Conservation (phyloP, 2,329 filamentous ascomycete genomes). For the Fusarium sp. region DNA sequence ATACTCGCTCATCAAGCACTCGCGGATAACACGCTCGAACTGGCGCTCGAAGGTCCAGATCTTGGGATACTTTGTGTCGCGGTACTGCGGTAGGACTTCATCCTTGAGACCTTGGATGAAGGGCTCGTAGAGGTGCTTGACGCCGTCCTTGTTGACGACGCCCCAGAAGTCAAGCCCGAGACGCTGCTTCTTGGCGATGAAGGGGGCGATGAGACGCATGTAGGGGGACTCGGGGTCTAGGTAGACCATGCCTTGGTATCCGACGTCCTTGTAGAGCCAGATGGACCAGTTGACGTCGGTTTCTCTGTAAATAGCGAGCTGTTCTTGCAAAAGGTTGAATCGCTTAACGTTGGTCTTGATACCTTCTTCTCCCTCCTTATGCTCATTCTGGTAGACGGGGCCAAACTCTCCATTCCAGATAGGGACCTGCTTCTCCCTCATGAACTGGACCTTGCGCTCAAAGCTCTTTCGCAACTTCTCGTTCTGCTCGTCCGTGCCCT, state of each 20-base stretch:
- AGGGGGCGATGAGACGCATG: conserved; percentile 64
- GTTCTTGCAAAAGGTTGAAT: conserved; percentile 58
- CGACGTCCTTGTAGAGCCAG: conserved; percentile 71
- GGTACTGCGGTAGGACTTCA: conserved; percentile 58
- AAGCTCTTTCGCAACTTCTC: conserved; percentile 56
- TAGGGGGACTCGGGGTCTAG: conserved; percentile 61
- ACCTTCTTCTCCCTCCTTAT: conserved; percentile 53
- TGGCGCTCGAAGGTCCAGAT: conserved; percentile 66
- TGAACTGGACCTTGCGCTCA: conserved; percentile 60
- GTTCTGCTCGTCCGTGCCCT: conserved; percentile 58
- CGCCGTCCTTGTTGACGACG: conserved; percentile 48
- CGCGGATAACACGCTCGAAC: conserved; percentile 59
- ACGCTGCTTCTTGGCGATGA: conserved; percentile 67
- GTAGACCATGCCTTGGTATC: conserved; percentile 68
- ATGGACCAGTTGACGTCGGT: conserved; percentile 67
- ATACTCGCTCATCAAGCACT: conserved; percentile 61
- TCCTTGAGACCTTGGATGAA: conserved; percentile 59
- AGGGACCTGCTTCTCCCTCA: conserved; percentile 56
- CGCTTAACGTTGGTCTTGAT: conserved; percentile 57
- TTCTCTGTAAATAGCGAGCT: conserved; percentile 55
- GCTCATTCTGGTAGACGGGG: conserved; percentile 59
- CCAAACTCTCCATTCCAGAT: conserved; percentile 68
- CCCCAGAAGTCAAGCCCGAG: conserved; percentile 70
- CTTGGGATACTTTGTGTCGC: conserved; percentile 61
- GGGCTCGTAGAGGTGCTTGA: conserved; percentile 55